A percentile compares a stretch with the other conserved stretches of the same genome.
phyloP scores from a whole-genome alignment of 768 basidiomycete species.

The Leucogyrophana mollusca region DNA sequence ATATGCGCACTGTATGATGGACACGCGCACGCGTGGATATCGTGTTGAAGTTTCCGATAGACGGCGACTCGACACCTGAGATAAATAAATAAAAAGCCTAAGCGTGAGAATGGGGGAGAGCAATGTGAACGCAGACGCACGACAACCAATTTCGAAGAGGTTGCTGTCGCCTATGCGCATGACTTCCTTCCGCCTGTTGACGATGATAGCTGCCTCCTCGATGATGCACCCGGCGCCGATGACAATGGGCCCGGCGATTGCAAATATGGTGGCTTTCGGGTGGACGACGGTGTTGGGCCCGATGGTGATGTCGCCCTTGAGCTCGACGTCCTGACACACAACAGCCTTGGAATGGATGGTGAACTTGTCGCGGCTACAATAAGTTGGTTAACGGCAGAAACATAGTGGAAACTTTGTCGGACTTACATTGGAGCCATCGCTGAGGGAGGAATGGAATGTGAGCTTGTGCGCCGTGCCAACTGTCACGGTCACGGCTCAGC shows the following conservation, averaged over 20 bases:
- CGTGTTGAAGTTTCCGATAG: constrained; percentile 83
- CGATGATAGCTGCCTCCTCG: constrained; percentile 87
- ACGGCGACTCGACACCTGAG: constrained; percentile 82
- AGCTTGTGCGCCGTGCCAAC: too few species aligned
- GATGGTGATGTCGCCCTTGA: constrained; percentile 93
- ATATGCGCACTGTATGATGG: constrained; percentile 78
- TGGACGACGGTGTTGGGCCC: constrained; percentile 91
- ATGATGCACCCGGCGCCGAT: constrained; percentile 88
- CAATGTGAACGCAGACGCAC: constrained; percentile 46
- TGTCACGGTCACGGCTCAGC: too few species aligned
- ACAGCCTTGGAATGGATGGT: constrained; percentile 89
- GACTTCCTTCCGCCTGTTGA: constrained; percentile 85
- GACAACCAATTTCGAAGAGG: constrained; percentile 90
- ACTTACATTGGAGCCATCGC: constrained; percentile 27
- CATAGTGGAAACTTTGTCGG: not conserved
- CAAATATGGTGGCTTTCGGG: constrained; percentile 92
- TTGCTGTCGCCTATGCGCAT: constrained; percentile 96
- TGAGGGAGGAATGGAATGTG: too few species aligned
- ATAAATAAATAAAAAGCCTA: not conserved
- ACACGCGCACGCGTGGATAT: constrained; percentile 82
- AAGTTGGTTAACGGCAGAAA: constrained; percentile 1
- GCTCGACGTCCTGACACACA: constrained; percentile 90
- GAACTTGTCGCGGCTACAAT: constrained; percentile 76
- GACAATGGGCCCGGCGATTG: constrained; percentile 86
- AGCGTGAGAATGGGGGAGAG: not conserved